Evolutionary conservation across 352 stramenopile genomes (phyloP), one percentile per base, ranked within the genome.

Genomic region (Globisporangium paroecandrum): DNA sequence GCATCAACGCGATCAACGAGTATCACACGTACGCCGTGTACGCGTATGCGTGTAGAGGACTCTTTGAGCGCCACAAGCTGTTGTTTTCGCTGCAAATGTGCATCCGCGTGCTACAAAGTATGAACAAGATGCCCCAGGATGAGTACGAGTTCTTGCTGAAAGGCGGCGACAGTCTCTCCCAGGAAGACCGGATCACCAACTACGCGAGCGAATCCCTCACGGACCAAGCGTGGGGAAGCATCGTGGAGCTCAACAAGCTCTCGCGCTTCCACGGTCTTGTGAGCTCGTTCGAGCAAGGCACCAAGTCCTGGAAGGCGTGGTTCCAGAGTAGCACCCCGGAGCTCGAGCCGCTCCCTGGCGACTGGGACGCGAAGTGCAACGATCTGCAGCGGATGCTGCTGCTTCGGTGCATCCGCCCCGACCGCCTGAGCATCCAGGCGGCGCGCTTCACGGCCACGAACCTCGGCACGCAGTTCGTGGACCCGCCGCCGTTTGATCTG

Each of bases 21-120:
- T 97, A 96, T 63, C 96, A 99, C 77, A 99, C 95, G 20, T 97
- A 97, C 43, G 89, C 93, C 7, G 92, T 99, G 24, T 99, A 99
- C 59, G 86, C 89, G 38, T 98, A 98, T 71, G 93, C 96, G 0
- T 99, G 96, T 65, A 85, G 95, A 15, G 96, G 94, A 13, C 82
- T 99, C 0, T 98, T 99, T 70, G 96, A 99, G 70, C 80, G 89
- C 0, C 95, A 99, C 77, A 99, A 99, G 69, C 77, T 99, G 4
- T 76, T 99, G 0, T 98, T 99, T 62, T 98, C 91, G 29, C 77
- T 99, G 15, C 95, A 98, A 66, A 96, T 98, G 76, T 98, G 90
- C 60, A 86, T 98, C 15, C 89, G 93, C 22, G 95, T 98, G 24
- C 76, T 99, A 53, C 82, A 97, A 69, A 96, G 85, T 53, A 70